These are phyloP conservation scores for Trichoderma atroviride DNA, from an alignment of 2,329 filamentous ascomycete genomes.

Conservation along the genomic window DNA sequence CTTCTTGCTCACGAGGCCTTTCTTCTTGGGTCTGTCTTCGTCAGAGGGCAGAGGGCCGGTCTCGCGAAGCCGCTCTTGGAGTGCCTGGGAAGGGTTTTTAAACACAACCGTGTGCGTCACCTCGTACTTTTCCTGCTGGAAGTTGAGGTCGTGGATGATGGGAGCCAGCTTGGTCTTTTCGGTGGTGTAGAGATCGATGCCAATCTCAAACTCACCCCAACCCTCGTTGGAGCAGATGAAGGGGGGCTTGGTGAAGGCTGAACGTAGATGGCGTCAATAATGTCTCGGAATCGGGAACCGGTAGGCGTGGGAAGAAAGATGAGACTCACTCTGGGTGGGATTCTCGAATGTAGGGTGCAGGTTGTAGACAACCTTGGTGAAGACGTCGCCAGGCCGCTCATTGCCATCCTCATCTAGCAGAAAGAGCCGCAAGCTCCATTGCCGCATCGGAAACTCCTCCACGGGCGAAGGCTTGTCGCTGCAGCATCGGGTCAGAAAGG, in stretches of 20 bases:
- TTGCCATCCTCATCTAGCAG: constrained; percentile 85
- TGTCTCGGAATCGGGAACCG: background rate
- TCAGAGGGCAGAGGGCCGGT: constrained; percentile 83
- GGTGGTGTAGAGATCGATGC: constrained; percentile 76
- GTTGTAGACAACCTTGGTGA: constrained; percentile 90
- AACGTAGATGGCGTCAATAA: background rate
- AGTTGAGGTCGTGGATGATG: constrained; percentile 90
- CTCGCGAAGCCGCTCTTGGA: constrained; percentile 77
- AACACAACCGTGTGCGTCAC: constrained; percentile 79
- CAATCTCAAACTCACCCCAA: constrained; percentile 98
- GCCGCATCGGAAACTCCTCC: constrained; percentile 88
- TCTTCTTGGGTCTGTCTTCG: constrained; percentile 63
- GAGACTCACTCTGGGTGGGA: constrained; percentile 76
- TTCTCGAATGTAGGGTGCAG: constrained; percentile 93
- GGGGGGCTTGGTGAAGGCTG: constrained; percentile 80
- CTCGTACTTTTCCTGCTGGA: constrained; percentile 79
- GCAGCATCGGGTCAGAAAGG: constrained; percentile 32
- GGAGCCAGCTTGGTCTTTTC: constrained; percentile 81
- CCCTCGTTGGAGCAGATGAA: constrained; percentile 92
- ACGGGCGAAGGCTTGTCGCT: constrained; percentile 80
- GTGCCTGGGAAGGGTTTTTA: constrained; percentile 88
- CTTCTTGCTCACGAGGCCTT: constrained; percentile 71
- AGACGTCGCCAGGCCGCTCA: constrained; percentile 78
- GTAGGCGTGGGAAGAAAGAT: background rate
- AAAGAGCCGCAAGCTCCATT: constrained; percentile 87